Evolutionary conservation across 495 filamentous ascomycete species (phyloP), one percentile per base, ranked within the genome.

Genomic region (Trichocladium uniseriatum): DNA sequence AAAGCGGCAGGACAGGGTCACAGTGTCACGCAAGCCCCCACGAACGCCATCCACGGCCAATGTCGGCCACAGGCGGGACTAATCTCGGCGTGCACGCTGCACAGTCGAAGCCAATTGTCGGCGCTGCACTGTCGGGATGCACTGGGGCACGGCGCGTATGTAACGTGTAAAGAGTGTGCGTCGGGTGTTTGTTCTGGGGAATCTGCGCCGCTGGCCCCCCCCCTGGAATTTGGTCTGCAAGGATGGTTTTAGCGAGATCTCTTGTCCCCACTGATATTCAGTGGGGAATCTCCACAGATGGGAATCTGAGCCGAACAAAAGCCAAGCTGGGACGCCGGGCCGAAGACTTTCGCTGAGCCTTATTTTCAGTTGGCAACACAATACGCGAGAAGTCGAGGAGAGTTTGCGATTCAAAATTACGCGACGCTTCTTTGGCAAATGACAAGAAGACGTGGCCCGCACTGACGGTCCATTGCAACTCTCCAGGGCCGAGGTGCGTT

Each of bases 121-220:
- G n/a, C n/a, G 40, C 35, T 38, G 48, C 48, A 43, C 48, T 29
- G 32, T 38, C 8, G 39, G 46, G 29, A 43, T 34, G 46, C 38
- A 27, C 37, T 32, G 38, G 18, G 10, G 7, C 20, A 21, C 38
- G 15, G 48, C 38, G 38, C 35, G 31, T 14, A 10, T 14, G 38
- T 24, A 49, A 41, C 58, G 58, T 57, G 55, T 61, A 61, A 58
- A 61, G 58, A 56, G 55, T 39, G 50, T 58, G 58, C 53, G 52
- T 55, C 52, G 36, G 48, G 5, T 41, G 14, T n/a, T n/a, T n/a
- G n/a, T n/a, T n/a, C n/a, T n/a, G 46, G 37, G 27, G 6, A 49
- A 20, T 14, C 49, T 28, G 49, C 43, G 42, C 20, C 48, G 35
- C 27, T 16, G 34, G 2, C 11, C 11, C 28, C 28, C 28, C 28